Conservation (phyloP, 2,329 filamentous ascomycete genomes). For the Penicillium sclerotigenum region DNA sequence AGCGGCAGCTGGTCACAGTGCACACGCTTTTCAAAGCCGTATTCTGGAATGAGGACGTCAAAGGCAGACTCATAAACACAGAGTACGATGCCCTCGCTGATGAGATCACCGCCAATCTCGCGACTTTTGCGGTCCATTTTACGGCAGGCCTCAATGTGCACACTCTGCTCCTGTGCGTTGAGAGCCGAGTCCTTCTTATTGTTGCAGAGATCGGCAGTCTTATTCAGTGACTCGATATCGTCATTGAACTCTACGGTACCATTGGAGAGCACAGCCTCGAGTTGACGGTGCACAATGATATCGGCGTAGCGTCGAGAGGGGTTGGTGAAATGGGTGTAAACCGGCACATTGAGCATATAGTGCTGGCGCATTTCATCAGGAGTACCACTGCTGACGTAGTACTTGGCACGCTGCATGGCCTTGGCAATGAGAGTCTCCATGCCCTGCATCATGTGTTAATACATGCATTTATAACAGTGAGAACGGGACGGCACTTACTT, state of each 20-base stretch:
- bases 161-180: constrained; percentile 96
- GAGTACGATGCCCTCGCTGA: constrained; percentile 92
- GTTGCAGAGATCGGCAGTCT: constrained; percentile 94
- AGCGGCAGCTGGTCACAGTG: constrained; percentile 97
- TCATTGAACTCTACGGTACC: constrained; percentile 81
- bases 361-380: constrained; percentile 75
- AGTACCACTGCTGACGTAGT: constrained; percentile 80
- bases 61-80: constrained; percentile 99
- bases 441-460: constrained; percentile 49
- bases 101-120: constrained; percentile 83
- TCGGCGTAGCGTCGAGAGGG: constrained; percentile 93
- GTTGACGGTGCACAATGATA: constrained; percentile 89
- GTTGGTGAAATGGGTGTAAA: constrained; percentile 97
- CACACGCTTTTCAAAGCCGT: constrained; percentile 98
- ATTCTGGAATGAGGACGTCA: constrained; percentile 95
- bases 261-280: constrained; percentile 80
- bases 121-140: constrained; percentile 90
- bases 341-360: constrained; percentile 85
- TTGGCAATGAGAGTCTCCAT: constrained; percentile 97
- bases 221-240: constrained; percentile 80
- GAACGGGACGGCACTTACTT: constrained; percentile 47
- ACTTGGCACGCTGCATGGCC: constrained; percentile 94
- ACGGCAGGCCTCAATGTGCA: constrained; percentile 96
- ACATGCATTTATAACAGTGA: background rate
- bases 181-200: constrained; percentile 99